Evolutionary conservation across 495 filamentous ascomycete species (phyloP).

Genomic region (Penicillium cosmopolitanum): DNA sequence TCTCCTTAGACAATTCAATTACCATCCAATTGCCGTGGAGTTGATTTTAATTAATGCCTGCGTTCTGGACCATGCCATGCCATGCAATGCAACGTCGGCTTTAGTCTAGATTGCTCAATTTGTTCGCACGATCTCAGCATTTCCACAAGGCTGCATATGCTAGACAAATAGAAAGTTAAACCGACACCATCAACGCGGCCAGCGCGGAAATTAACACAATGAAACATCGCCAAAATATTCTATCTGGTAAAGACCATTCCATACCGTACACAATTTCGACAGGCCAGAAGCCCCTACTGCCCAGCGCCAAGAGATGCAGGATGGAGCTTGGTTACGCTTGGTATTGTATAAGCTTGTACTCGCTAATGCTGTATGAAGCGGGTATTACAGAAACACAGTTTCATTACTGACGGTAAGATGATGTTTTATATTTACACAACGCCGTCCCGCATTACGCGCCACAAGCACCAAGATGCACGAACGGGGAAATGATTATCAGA

Average conservation of each 20-base stretch:
- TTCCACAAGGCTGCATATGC: not conserved
- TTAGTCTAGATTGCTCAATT: not conserved
- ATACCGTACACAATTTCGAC: not conserved
- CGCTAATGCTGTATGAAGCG: not conserved
- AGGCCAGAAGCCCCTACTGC: not conserved
- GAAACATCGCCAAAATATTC: not conserved
- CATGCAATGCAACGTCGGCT: constrained; percentile 1
- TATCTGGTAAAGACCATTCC: not conserved
- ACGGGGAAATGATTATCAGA: constrained; percentile 8
- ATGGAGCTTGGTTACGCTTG: constrained; percentile 6
- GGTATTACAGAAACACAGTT: not conserved
- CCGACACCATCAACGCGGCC: not conserved
- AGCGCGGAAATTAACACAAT: not conserved
- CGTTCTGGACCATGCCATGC: not conserved
- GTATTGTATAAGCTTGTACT: constrained; percentile 9
- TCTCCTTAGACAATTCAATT: not conserved
- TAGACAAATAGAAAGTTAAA: not conserved
- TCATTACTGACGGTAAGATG: not conserved
- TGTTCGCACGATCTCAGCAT: not conserved
- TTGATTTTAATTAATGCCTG: not conserved
- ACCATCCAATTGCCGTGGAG: not conserved
- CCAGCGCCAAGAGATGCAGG: not conserved
- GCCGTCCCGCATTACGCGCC: not conserved
- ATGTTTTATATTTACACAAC: not conserved
- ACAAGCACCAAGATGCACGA: not conserved